phyloP scores from a whole-genome alignment of 2,329 filamentous ascomycete species.

The Pseudogymnoascus sp. region DNA sequence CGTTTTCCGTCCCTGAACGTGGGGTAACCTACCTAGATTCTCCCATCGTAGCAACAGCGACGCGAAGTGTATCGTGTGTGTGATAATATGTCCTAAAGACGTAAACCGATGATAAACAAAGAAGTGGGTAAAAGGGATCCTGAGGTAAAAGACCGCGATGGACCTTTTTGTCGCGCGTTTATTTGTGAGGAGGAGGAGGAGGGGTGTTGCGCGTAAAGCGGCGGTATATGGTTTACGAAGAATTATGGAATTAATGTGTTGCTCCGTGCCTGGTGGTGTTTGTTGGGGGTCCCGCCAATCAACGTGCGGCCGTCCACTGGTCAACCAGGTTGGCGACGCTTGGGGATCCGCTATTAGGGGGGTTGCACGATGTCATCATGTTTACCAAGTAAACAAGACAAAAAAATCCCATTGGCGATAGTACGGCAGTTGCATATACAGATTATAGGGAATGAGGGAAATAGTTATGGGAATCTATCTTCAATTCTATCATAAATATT shows the following conservation, averaged over 20 bases:
- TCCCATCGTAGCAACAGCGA: slow-evolving; percentile 1
- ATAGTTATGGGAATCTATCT: neutral
- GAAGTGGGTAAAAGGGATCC: neutral
- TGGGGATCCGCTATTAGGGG: slow-evolving; percentile 1
- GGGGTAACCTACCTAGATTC: slow-evolving; percentile 10
- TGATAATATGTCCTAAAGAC: neutral
- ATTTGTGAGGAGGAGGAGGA: neutral
- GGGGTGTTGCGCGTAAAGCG: slow-evolving; percentile 2
- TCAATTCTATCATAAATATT: neutral
- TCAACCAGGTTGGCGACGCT: slow-evolving; percentile 5
- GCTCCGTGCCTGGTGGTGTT: slow-evolving; percentile 1
- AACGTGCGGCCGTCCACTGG: neutral
- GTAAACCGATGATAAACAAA: neutral
- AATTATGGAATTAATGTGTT: slow-evolving; percentile 8
- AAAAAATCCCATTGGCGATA: neutral
- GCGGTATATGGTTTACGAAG: slow-evolving; percentile 3
- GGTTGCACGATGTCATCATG: slow-evolving; percentile 5
- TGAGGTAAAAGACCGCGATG: neutral
- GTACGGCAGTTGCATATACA: neutral
- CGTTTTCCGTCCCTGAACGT: neutral
- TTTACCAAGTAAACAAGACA: neutral
- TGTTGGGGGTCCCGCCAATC: slow-evolving; percentile 4
- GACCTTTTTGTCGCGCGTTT: neutral
- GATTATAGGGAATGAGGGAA: neutral
- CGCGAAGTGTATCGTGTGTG: neutral